Base-by-base conservation (phyloP, 345 rosid genomes). In the Salix exigua region DNA sequence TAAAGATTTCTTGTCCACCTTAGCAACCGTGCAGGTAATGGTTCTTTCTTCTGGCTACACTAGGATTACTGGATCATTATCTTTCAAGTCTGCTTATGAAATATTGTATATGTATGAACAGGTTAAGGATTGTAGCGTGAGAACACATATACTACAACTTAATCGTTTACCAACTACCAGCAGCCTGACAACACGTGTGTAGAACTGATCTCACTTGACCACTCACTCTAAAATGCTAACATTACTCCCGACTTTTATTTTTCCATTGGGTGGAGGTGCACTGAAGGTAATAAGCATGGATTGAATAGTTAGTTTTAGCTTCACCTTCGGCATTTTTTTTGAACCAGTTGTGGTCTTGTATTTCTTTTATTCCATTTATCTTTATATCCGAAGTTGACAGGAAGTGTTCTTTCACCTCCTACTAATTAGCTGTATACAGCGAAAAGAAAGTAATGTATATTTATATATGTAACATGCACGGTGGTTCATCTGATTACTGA, bases 121-220 rank as follows among this genome's bases (percentile, higher is more conserved):
- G 98, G 93, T 91, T 63, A 91, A 89, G 70, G 88, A 88, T 78
- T 87, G 91, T 82, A 94, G 97, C 92, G 80, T 92, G 92, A 90
- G 93, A 83, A 92, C 97, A 48, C 97, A 94, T 77, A 80, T 89
- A 83, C 80, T 91, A 82, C 97, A 94, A 85, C 84, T 87, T 82
- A 88, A 85, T 76, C 85, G 84, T 7, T 78, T 81, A 73, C 74
- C 79, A 25, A 82, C 86, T 72, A 84, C 90, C 77, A 77, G 87
- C 82, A 88, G 84, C 87, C 92, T 90, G 91, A 91, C 91, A 53
- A 85, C 89, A 82, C 86, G 31, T 83, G 81, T 85, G 84, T 84
- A 94, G 94, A 87, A 85, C 87, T 86, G 90, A 90, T 89, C 84
- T 77, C 75, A 85, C 85, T 78, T 90, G 91, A 94, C 89, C 72